Percentiles rank a stretch among this genome's conserved stretches.
phyloP scores from a whole-genome alignment of 2,329 filamentous ascomycete genomes.

The Xenosphaeropsis pyriputrescens region DNA sequence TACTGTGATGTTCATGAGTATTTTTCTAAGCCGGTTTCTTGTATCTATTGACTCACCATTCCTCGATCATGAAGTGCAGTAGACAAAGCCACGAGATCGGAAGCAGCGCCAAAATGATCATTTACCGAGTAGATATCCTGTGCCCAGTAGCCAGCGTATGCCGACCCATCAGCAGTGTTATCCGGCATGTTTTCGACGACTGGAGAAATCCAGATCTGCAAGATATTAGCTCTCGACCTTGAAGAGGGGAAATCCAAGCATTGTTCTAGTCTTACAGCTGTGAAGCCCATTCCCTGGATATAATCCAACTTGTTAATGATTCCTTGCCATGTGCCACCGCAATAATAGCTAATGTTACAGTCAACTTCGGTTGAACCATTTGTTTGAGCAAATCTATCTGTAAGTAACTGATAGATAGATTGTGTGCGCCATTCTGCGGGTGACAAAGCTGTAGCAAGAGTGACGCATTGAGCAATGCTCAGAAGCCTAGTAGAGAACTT shows the following conservation, averaged over 20 bases:
- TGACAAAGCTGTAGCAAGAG: not conserved
- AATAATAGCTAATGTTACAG: slow-evolving; percentile 18
- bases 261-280: slow-evolving; percentile 20
- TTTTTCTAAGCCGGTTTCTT: not conserved
- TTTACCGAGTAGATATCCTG: slow-evolving; percentile 29
- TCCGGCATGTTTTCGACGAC: slow-evolving; percentile 21
- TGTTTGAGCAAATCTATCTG: slow-evolving; percentile 24
- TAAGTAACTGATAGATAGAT: slow-evolving; percentile 26
- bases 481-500: no score
- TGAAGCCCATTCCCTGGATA: slow-evolving; percentile 32
- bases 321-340: slow-evolving; percentile 34
- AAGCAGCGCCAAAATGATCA: slow-evolving; percentile 27
- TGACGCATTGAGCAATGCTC: no score
- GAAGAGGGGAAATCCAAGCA: not conserved
- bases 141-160: slow-evolving; percentile 34
- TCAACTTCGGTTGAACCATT: slow-evolving; percentile 11
- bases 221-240: not conserved
- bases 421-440: slow-evolving; percentile 19
- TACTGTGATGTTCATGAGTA: slow-evolving; percentile 11
- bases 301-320: slow-evolving; percentile 32
- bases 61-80: slow-evolving; percentile 24
- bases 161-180: slow-evolving; percentile 21
- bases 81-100: slow-evolving; percentile 28
- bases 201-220: slow-evolving; percentile 21
- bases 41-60: slow-evolving; percentile 15